These are phyloP conservation scores for Chlorophyllum brunneum DNA, from an alignment of 768 basidiomycete genomes.

Conservation along the genomic window DNA sequence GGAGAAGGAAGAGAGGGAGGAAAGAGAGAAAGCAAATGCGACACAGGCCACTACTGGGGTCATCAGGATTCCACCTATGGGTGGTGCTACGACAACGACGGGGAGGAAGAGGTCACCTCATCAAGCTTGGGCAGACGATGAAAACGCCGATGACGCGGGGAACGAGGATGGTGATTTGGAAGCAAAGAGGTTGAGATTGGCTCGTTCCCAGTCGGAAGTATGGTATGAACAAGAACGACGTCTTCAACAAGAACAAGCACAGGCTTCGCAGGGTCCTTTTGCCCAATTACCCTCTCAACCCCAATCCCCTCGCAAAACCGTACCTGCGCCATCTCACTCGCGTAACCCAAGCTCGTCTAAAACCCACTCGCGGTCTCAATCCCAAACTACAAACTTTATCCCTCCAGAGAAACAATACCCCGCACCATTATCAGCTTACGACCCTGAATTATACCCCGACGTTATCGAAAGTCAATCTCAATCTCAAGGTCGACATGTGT, in stretches of 20 bases:
- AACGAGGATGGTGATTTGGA: conserved; percentile 1
- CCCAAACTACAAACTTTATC: not conserved
- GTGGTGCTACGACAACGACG: not conserved
- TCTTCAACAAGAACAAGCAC: not conserved
- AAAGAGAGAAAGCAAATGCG: not conserved
- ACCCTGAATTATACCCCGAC: conserved; percentile 33
- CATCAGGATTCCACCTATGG: not conserved
- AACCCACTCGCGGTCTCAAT: not conserved
- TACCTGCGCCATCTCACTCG: not conserved
- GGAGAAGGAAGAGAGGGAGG: conserved; percentile 2
- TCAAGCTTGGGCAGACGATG: conserved; percentile 12
- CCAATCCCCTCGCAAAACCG: not conserved
- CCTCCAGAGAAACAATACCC: conserved; percentile 32
- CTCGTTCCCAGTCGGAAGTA: conserved; percentile 9
- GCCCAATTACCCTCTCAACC: not conserved
- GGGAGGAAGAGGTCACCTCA: conserved; percentile 11
- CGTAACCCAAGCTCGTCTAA: not conserved
- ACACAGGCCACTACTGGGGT: not conserved
- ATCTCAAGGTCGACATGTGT: not conserved
- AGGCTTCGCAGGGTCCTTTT: not conserved
- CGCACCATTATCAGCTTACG: conserved; percentile 30
- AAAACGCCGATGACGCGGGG: not conserved
- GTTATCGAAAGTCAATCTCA: conserved; percentile 22
- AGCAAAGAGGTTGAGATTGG: conserved; percentile 9
- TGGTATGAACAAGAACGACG: conserved; percentile 6